Percentiles rank a stretch among this genome's conserved stretches.
Evolutionary conservation across 2,329 filamentous ascomycete genomes (phyloP).

Genomic region (Hirsutella thompsonii): DNA sequence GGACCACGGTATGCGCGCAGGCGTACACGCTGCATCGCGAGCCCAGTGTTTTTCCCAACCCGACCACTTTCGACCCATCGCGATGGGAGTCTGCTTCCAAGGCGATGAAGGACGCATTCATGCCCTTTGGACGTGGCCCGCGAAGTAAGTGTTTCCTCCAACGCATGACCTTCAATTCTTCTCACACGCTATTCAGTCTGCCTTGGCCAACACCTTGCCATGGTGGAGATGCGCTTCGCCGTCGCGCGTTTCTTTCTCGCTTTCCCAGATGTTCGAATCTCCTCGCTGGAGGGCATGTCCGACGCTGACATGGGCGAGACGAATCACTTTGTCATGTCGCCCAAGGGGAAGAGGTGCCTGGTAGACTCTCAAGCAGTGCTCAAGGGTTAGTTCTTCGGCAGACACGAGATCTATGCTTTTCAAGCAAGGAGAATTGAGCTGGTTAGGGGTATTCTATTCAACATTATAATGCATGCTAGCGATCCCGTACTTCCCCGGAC

Average conservation of each 20-base stretch:
- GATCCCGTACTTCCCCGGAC: too few relatives aligned
- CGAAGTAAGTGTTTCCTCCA: conserved; percentile 15
- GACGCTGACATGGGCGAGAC: conserved; percentile 19
- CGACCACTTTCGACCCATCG: conserved; percentile 14
- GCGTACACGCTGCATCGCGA: conserved; percentile 31
- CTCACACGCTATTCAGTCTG: conserved; percentile 20
- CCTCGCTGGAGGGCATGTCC: conserved; percentile 15
- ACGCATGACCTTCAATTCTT: background rate
- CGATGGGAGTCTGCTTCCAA: conserved; percentile 22
- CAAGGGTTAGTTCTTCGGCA: too few relatives aligned
- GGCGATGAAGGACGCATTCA: conserved; percentile 31
- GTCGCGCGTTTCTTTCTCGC: conserved; percentile 36
- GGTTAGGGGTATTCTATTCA: too few relatives aligned
- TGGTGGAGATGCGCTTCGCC: conserved; percentile 37
- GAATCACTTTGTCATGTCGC: conserved; percentile 17
- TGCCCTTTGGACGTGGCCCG: conserved; percentile 38
- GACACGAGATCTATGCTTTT: too few relatives aligned
- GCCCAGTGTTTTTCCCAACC: conserved; percentile 17
- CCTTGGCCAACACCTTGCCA: conserved; percentile 43
- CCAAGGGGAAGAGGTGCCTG: conserved; percentile 15
- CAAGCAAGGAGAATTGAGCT: too few relatives aligned
- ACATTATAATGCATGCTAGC: too few relatives aligned
- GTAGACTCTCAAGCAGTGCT: conserved; percentile 1
- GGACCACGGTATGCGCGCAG: conserved; percentile 25
- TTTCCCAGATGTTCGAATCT: conserved; percentile 20